These are phyloP conservation scores for Mycosphaerella sp. DNA, from an alignment of 2,329 filamentous ascomycete genomes.

Conservation along the genomic window DNA sequence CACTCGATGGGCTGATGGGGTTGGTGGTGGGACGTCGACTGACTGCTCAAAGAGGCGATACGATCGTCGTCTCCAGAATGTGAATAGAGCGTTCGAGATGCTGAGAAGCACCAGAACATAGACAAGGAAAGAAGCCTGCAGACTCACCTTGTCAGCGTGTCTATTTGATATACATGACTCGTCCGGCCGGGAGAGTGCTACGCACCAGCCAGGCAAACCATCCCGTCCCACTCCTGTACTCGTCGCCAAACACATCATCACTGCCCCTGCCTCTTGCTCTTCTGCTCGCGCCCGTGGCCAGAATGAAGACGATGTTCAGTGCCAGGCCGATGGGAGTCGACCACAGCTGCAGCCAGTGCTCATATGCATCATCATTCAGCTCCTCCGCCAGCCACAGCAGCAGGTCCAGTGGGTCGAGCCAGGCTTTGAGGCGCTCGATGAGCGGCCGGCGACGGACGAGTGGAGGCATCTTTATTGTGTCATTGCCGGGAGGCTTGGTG, in stretches of 20 bases:
- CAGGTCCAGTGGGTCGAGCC: slow-evolving; percentile 82
- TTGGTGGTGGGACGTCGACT: slow-evolving; percentile 68
- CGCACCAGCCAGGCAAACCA: slow-evolving; percentile 63
- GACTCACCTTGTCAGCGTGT: slow-evolving; percentile 7
- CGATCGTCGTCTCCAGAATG: slow-evolving; percentile 71
- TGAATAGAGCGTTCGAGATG: slow-evolving; percentile 70
- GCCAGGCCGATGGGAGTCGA: slow-evolving; percentile 67
- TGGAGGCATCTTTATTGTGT: slow-evolving; percentile 54
- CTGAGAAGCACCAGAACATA: slow-evolving; percentile 62
- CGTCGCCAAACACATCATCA: slow-evolving; percentile 75
- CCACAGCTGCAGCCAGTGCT: slow-evolving; percentile 66
- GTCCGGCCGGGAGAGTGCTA: neutral
- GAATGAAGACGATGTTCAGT: slow-evolving; percentile 71
- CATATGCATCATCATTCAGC: slow-evolving; percentile 84
- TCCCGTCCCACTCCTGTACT: slow-evolving; percentile 45
- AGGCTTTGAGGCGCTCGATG: slow-evolving; percentile 68
- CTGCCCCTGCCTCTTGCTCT: slow-evolving; percentile 33
- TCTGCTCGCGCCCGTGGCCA: slow-evolving; percentile 61
- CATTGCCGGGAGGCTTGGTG: neutral
- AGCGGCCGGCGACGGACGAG: slow-evolving; percentile 77
- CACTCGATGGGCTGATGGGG: slow-evolving; percentile 81
- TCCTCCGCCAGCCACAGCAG: slow-evolving; percentile 88
- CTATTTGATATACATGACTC: neutral
- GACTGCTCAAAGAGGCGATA: slow-evolving; percentile 88
- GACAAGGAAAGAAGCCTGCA: slow-evolving; percentile 54